A percentile compares a stretch with the other conserved stretches of the same genome.
These are phyloP conservation scores for Sanghuangporus weigelae DNA, from an alignment of 1,284 basidiomycete species.

Conservation along the genomic window DNA sequence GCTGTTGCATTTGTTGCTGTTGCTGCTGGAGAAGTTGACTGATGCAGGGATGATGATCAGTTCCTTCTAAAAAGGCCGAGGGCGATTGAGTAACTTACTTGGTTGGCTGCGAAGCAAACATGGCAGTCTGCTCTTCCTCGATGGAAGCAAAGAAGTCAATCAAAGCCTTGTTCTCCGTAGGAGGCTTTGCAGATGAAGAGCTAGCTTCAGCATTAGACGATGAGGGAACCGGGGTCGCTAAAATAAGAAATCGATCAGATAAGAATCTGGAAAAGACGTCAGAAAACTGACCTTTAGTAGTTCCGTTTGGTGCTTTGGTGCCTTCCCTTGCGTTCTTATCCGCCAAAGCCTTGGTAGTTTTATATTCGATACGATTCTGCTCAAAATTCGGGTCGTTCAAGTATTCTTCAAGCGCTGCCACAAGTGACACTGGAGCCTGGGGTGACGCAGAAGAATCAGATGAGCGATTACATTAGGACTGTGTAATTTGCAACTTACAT, in stretches of 20 bases:
- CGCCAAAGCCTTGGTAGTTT: slow-evolving; percentile 73
- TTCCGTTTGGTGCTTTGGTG: slow-evolving; percentile 22
- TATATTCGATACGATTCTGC: slow-evolving; percentile 90
- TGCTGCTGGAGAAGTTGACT: slow-evolving; percentile 32
- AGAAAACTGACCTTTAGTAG: neutral
- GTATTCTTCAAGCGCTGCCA: slow-evolving; percentile 92
- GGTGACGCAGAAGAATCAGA: neutral
- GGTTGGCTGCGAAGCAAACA: slow-evolving; percentile 61
- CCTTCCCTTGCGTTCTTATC: slow-evolving; percentile 45
- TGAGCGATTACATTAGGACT: neutral
- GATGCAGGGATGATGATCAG: neutral
- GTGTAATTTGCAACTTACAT: slow-evolving; percentile 46
- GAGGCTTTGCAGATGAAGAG: slow-evolving; percentile 20
- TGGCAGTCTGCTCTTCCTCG: slow-evolving; percentile 75
- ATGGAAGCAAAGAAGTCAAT: slow-evolving; percentile 93
- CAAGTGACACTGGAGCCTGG: slow-evolving; percentile 90
- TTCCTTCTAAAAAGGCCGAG: neutral
- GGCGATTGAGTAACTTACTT: slow-evolving; percentile 34
- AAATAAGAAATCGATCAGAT: neutral
- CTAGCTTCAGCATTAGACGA: slow-evolving; percentile 25
- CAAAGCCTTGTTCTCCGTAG: slow-evolving; percentile 37
- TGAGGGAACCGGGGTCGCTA: slow-evolving; percentile 2
- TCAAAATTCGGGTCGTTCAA: slow-evolving; percentile 95
- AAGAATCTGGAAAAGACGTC: neutral
- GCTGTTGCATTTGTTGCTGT: slow-evolving; percentile 42